These are phyloP conservation scores for Wickerhamomyces silvicola DNA, from an alignment of 805 yeast species.

Conservation along the genomic window DNA sequence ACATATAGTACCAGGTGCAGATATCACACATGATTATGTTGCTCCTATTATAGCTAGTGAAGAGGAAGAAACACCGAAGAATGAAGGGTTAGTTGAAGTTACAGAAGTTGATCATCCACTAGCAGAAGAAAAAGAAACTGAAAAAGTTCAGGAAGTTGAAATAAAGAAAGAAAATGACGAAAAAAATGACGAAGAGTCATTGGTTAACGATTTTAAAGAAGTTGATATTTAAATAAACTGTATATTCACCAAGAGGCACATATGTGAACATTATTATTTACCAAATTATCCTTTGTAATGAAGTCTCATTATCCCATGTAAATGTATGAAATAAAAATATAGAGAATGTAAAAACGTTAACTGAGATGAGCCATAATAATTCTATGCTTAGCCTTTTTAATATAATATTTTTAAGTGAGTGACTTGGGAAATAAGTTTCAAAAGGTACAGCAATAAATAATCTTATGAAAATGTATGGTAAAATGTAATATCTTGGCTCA, in stretches of 20 bases:
- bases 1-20: slow-evolving; percentile 1
- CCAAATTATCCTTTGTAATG: slow-evolving; percentile 84
- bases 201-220: slow-evolving; percentile 18
- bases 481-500: slow-evolving; percentile 88
- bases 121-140: slow-evolving; percentile 1
- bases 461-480: slow-evolving; percentile 77
- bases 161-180: slow-evolving; percentile 1
- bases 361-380: slow-evolving; percentile 50
- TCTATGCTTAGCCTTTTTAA: slow-evolving; percentile 43
- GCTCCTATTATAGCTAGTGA: not conserved
- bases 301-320: slow-evolving; percentile 57
- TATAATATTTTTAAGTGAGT: slow-evolving; percentile 14
- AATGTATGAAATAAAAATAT: slow-evolving; percentile 61
- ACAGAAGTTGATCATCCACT: slow-evolving; percentile 2
- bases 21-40: no score
- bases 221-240: slow-evolving; percentile 15
- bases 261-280: slow-evolving; percentile 27
- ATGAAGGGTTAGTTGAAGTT: not conserved
- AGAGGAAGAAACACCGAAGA: slow-evolving; percentile 4
- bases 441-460: slow-evolving; percentile 40
- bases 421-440: slow-evolving; percentile 20
- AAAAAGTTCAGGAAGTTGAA: not conserved
- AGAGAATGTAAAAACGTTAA: slow-evolving; percentile 46
- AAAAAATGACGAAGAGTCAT: slow-evolving; percentile 3
- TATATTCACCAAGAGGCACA: no score